Conservation (phyloP, 1,139 yeast genomes). For the Hansenula sp. region DNA sequence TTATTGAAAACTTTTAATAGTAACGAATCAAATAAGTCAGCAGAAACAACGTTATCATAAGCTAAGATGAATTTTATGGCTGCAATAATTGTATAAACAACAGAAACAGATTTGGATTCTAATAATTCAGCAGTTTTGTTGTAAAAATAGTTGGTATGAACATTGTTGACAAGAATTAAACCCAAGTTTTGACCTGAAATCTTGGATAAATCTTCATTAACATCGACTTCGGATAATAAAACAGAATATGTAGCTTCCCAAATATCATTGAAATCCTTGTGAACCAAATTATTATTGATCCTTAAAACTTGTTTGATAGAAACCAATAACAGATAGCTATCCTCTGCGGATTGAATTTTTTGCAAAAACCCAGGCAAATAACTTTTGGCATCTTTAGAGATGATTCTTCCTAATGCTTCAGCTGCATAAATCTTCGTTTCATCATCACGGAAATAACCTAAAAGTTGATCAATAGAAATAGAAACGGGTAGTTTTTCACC, state of each 20-base stretch:
- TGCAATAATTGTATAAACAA: conserved; percentile 27
- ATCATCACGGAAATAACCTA: conserved; percentile 30
- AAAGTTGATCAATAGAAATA: conserved; percentile 16
- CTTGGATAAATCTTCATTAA: conserved; percentile 27
- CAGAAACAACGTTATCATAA: conserved; percentile 20
- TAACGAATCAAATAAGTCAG: conserved; percentile 19
- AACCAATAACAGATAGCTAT: conserved; percentile 32
- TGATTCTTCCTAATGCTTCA: conserved; percentile 48
- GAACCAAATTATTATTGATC: conserved; percentile 14
- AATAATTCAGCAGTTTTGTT: conserved; percentile 15
- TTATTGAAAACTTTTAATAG: conserved; percentile 24
- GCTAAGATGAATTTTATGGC: conserved; percentile 31
- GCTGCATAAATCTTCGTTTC: conserved; percentile 44
- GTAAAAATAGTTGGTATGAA: conserved; percentile 19
- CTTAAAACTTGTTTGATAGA: conserved; percentile 38
- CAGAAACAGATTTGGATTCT: conserved; percentile 12
- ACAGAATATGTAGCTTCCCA: conserved; percentile 19
- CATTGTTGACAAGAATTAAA: conserved; percentile 24
- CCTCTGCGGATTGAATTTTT: conserved; percentile 23
- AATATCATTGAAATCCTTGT: conserved; percentile 15
- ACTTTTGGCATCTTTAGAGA: conserved; percentile 33
- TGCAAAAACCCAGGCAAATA: conserved; percentile 33
- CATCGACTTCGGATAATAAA: conserved; percentile 9
- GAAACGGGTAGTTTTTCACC: conserved; percentile 15
- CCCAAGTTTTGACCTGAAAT: conserved; percentile 36